These are phyloP conservation scores for Hortiboletus campestris DNA, from an alignment of 768 basidiomycete species.

Conservation along the genomic window DNA sequence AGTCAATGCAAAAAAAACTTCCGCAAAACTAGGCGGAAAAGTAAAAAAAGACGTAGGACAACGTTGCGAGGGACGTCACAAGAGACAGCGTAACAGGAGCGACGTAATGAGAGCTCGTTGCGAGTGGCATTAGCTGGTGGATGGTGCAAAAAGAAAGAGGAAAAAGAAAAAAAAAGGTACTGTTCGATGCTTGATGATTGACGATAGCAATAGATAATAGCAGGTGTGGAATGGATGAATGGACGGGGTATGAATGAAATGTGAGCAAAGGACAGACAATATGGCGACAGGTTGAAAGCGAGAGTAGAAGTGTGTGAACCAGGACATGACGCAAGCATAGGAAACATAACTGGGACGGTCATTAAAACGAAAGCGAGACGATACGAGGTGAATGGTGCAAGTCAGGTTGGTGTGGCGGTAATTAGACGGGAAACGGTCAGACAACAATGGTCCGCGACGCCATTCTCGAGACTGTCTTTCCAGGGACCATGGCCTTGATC, in stretches of 20 bases:
- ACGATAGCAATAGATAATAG: slow-evolving; percentile 37
- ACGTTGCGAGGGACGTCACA: slow-evolving; percentile 18
- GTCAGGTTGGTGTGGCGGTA: background rate
- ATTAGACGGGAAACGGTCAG: slow-evolving; percentile 10
- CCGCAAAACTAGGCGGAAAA: slow-evolving; percentile 7
- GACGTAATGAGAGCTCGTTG: slow-evolving; percentile 22
- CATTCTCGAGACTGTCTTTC: slow-evolving; percentile 53
- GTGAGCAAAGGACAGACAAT: slow-evolving; percentile 17
- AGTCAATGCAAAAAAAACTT: background rate
- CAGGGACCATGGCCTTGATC: slow-evolving; percentile 73
- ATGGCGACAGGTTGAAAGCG: slow-evolving; percentile 25
- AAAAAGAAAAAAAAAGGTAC: background rate
- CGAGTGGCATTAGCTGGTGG: slow-evolving; percentile 10
- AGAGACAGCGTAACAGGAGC: slow-evolving; percentile 17
- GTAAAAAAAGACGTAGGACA: slow-evolving; percentile 7
- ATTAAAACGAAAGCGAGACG: slow-evolving; percentile 17
- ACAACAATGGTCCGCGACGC: slow-evolving; percentile 40
- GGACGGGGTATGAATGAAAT: slow-evolving; percentile 14
- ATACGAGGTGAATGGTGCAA: background rate
- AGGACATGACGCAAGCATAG: slow-evolving; percentile 14
- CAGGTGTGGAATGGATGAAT: slow-evolving; percentile 18
- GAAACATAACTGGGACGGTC: slow-evolving; percentile 7
- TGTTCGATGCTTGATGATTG: slow-evolving; percentile 20
- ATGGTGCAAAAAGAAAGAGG: background rate
- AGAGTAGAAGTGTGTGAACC: slow-evolving; percentile 2